Percentiles rank a stretch among this genome's conserved stretches.
phyloP scores from a whole-genome alignment of 1,284 basidiomycete species.

The Cryptococcus hybrid region DNA sequence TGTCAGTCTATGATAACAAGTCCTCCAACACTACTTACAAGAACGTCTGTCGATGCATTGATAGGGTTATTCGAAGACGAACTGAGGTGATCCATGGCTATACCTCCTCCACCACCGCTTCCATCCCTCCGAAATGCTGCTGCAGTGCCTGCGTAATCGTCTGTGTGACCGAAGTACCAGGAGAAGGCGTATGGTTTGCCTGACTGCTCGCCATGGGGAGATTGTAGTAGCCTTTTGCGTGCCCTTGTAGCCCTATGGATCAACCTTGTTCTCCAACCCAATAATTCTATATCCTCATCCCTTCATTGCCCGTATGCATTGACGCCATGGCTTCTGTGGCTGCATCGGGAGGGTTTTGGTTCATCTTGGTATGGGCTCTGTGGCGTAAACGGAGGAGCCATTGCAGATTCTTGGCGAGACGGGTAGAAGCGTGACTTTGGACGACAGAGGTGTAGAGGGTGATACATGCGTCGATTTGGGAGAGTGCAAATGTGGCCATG shows the following conservation, averaged over 20 bases:
- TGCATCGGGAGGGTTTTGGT: background rate
- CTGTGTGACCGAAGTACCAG: background rate
- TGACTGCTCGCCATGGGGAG: background rate
- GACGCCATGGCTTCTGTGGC: no score
- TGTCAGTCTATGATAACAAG: background rate
- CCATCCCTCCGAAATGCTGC: constrained; percentile 9
- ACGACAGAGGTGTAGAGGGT: constrained; percentile 20
- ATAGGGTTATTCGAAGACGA: background rate
- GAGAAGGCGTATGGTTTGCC: background rate
- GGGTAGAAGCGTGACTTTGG: constrained; percentile 11
- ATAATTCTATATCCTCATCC: constrained; percentile 21
- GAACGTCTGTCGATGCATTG: constrained; percentile 12
- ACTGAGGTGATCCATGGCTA: no score
- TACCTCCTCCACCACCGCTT: background rate
- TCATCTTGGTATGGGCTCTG: constrained; percentile 13
- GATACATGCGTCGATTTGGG: constrained; percentile 26
- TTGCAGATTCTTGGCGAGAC: constrained; percentile 24
- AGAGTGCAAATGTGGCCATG: constrained; percentile 22
- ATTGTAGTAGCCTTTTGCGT: constrained; percentile 14
- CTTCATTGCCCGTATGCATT: background rate
- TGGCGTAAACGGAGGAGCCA: constrained; percentile 25
- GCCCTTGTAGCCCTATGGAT: constrained; percentile 19
- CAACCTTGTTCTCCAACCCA: constrained; percentile 29
- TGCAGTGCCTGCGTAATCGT: constrained; percentile 15
- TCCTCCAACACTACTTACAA: constrained; percentile 8